Evolutionary conservation across 2,329 filamentous ascomycete species (phyloP).

Genomic region (Cladosporium oxysporum): DNA sequence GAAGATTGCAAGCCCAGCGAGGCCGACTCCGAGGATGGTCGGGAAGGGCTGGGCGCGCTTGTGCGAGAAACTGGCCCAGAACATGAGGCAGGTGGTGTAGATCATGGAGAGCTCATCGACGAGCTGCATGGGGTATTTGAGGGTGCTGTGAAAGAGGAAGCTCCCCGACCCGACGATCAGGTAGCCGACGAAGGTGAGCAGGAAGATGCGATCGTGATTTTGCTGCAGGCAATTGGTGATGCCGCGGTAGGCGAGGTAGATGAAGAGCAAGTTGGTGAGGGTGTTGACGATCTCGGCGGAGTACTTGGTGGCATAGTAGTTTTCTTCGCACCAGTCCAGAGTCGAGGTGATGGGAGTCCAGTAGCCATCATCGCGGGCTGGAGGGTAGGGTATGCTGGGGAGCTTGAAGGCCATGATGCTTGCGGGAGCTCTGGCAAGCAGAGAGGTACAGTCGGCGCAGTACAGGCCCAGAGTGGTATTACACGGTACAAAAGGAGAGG

Average conservation of each 20-base stretch:
- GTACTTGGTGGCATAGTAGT: slow-evolving; percentile 74
- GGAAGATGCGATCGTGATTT: slow-evolving; percentile 73
- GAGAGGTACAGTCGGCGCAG: slow-evolving; percentile 12
- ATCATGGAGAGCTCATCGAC: slow-evolving; percentile 73
- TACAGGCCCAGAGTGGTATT: neutral
- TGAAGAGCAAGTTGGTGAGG: slow-evolving; percentile 78
- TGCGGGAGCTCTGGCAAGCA: neutral
- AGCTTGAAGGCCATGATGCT: slow-evolving; percentile 42
- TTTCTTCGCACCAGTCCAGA: slow-evolving; percentile 81
- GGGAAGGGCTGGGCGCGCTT: slow-evolving; percentile 56
- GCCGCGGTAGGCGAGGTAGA: slow-evolving; percentile 75
- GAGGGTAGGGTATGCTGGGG: slow-evolving; percentile 36
- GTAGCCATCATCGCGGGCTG: slow-evolving; percentile 35
- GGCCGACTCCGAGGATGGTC: slow-evolving; percentile 56
- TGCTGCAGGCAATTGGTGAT: slow-evolving; percentile 71
- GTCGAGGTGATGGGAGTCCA: slow-evolving; percentile 73
- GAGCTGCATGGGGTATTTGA: slow-evolving; percentile 71
- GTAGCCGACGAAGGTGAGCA: slow-evolving; percentile 65
- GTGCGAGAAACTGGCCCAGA: slow-evolving; percentile 75
- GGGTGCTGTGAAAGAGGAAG: slow-evolving; percentile 64
- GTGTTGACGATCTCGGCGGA: slow-evolving; percentile 78
- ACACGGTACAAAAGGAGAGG: neutral
- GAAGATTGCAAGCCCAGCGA: slow-evolving; percentile 57
- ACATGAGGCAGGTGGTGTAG: slow-evolving; percentile 70
- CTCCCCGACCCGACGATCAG: slow-evolving; percentile 62